These are phyloP conservation scores for Aspergillus eucalypticola DNA, from an alignment of 2,329 filamentous ascomycete genomes.

Conservation along the genomic window DNA sequence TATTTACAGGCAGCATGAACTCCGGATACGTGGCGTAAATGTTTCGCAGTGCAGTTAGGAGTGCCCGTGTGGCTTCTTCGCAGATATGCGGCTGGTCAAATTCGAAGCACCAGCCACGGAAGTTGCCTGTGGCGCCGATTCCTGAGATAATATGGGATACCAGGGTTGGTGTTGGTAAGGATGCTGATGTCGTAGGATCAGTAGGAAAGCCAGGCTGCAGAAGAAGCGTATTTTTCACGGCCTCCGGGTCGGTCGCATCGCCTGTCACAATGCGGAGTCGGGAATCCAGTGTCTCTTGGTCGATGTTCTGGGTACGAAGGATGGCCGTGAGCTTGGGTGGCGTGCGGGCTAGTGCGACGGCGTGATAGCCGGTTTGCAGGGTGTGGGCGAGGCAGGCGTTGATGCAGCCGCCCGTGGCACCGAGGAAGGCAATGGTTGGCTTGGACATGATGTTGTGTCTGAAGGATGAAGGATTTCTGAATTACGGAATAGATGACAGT, in stretches of 20 bases:
- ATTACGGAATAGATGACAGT: no score
- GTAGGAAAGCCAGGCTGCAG: conserved; percentile 11
- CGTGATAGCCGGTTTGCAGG: conserved; percentile 44
- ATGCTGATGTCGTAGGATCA: conserved; percentile 43
- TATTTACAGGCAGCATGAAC: no score
- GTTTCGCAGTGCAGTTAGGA: no score
- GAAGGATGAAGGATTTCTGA: no score
- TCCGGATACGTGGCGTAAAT: no score
- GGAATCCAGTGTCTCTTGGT: conserved; percentile 32
- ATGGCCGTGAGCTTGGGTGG: conserved; percentile 51
- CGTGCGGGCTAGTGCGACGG: conserved; percentile 46
- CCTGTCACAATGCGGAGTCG: conserved; percentile 53
- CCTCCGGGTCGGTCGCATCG: conserved; percentile 45
- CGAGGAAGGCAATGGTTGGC: conserved; percentile 52
- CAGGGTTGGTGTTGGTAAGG: conserved; percentile 24
- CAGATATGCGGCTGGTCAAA: conserved; percentile 24
- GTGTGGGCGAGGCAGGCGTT: conserved; percentile 46
- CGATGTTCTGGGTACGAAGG: conserved; percentile 45
- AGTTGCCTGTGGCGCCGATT: no score
- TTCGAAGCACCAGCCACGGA: no score
- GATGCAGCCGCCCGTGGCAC: conserved; percentile 53
- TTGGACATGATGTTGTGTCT: neutral
- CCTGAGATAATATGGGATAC: no score
- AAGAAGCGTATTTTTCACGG: conserved; percentile 42
- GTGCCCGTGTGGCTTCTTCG: conserved; percentile 29